These are phyloP conservation scores for Miamiensis avidus DNA, from an alignment of 169 alveolate genomes.

Conservation along the genomic window DNA sequence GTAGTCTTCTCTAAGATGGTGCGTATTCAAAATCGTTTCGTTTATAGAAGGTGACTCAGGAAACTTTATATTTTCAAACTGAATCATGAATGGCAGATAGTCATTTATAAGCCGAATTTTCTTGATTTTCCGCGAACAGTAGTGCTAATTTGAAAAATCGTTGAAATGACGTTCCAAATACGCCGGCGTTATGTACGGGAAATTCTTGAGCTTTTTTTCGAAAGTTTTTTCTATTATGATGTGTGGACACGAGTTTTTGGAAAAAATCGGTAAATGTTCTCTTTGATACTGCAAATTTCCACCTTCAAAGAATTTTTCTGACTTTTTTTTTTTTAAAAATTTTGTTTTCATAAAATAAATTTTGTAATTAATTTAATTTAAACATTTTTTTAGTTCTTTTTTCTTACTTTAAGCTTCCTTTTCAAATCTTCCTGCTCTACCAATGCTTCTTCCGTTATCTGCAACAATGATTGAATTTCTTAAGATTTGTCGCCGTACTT, in stretches of 20 bases:
- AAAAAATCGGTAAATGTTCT: not conserved
- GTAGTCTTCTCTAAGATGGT: not conserved
- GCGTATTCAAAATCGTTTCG: not conserved
- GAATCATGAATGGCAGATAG: conserved; percentile 7
- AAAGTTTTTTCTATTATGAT: conserved; percentile 11
- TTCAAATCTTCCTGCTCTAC: conserved; percentile 2
- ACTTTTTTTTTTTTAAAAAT: no score
- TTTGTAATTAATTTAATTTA: no score
- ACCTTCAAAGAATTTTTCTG: not conserved
- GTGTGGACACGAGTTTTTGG: not conserved
- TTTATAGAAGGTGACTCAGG: not conserved
- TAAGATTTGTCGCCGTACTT: conserved; percentile 8
- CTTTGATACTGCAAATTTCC: not conserved
- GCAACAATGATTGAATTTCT: not conserved
- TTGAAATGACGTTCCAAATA: conserved; percentile 7
- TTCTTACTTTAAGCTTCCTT: conserved; percentile 6
- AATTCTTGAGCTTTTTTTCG: not conserved
- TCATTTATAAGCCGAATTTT: conserved; percentile 14
- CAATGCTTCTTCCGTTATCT: conserved; percentile 7
- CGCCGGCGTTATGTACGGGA: not conserved
- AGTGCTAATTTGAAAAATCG: conserved; percentile 1
- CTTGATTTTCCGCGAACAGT: conserved; percentile 4
- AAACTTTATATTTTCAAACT: not conserved
- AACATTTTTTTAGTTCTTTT: no score
- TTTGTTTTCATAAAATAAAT: no score